These are phyloP conservation scores for Neurospora sp. DNA, from an alignment of 495 filamentous ascomycete species.

Conservation along the genomic window DNA sequence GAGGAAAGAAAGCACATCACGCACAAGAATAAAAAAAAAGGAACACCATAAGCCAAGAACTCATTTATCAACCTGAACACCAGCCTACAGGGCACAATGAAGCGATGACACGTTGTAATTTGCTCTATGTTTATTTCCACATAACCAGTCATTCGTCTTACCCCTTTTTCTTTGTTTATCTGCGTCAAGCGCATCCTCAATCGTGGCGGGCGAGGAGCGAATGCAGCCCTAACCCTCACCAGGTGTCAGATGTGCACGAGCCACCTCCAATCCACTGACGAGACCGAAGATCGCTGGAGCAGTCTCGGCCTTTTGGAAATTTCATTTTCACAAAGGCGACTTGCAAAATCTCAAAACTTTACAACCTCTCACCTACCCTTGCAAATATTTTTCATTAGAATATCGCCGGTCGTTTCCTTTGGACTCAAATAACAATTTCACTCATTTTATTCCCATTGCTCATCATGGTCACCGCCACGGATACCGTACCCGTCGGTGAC, in stretches of 20 bases:
- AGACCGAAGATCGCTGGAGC: not conserved
- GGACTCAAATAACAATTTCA: not conserved
- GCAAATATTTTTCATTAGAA: not conserved
- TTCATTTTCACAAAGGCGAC: not conserved
- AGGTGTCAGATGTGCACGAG: not conserved
- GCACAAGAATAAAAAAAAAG: not conserved
- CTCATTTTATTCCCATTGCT: not conserved
- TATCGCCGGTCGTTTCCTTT: not conserved
- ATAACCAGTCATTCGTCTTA: not conserved
- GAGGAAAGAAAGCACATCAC: not conserved
- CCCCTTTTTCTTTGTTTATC: not conserved
- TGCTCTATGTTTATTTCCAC: not conserved
- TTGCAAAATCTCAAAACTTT: not conserved
- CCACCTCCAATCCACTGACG: not conserved
- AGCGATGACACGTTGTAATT: not conserved
- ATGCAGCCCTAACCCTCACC: not conserved
- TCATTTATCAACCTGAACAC: not conserved
- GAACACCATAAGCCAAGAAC: not conserved
- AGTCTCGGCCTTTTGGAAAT: not conserved
- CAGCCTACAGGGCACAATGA: not conserved
- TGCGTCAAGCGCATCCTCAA: not conserved
- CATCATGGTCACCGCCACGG: not conserved
- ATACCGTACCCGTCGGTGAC: not conserved
- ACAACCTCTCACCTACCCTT: not conserved
- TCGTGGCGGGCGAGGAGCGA: not conserved